Evolutionary conservation across 805 yeast genomes (phyloP), one percentile per base, ranked within the genome.

Genomic region (Saturnispora sanitii): DNA sequence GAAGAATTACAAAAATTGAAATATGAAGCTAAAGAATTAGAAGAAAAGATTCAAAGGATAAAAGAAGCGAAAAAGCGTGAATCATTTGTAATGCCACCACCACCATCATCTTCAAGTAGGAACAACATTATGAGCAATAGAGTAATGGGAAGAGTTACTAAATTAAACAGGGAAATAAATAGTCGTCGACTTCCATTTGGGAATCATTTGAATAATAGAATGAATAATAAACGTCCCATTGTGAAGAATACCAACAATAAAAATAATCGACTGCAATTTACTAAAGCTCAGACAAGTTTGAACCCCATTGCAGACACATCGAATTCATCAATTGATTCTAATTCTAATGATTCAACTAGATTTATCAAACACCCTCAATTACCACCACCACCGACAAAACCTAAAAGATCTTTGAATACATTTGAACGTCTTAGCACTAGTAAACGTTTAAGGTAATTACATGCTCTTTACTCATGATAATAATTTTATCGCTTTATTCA

Each of bases 1-100:
- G 43, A 47, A 7, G 49, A 51, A 33, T 33, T 52, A 7, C 45
- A 41, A 30, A 47, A 46, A 16, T 16, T 56, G 4, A 44, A 51
- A 33, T 27, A 19, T 3, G 48, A 54, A 27, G 48, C 56, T 13
- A 38, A 42, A 5, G 26, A 45, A 4, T 34, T 56, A 28, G 40
- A 48, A 19, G 12, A 22, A 1, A 45, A 51, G 30, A 47, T 51
- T 6, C 40, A 29, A n/a, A 11, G 23, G 16, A 23, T 50, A 17
- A 43, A 48, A 33, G 37, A 31, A 16, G 45, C 45, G 32, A 34
- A 38, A 28, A 35, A 45, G 38, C 35, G 49, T 23, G 37, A 37
- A 12, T 25, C 38, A 13, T 15, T 36, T 20, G 23, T 23, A 6
- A 54, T 53, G 57, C 58, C 54, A 19, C 58, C 61, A 18, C 58